These are phyloP conservation scores for Funneliformis caledonium DNA, from an alignment of 371 early-diverging fungal species.

Conservation along the genomic window DNA sequence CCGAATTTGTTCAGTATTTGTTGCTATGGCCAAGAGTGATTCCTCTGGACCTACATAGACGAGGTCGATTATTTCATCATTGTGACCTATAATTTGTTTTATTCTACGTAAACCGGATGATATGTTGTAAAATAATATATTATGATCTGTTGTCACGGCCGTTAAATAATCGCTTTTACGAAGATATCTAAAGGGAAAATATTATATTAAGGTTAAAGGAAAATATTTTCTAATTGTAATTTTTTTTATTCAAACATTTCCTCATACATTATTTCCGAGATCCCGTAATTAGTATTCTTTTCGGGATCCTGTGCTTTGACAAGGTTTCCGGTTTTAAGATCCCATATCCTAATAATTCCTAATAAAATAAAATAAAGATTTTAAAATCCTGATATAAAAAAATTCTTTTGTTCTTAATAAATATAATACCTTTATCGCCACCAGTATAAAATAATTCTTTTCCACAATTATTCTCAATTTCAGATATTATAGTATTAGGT, in stretches of 20 bases:
- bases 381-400: background rate
- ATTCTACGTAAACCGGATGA: conserved; percentile 57
- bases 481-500: conserved; percentile 45
- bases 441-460: conserved; percentile 77
- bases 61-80: conserved; percentile 93
- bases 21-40: conserved; percentile 82
- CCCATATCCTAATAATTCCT: conserved; percentile 76
- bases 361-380: background rate
- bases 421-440: conserved; percentile 72
- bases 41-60: conserved; percentile 75
- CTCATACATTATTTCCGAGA: conserved; percentile 65
- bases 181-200: conserved; percentile 52
- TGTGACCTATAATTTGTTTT: conserved; percentile 92
- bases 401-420: background rate
- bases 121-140: conserved; percentile 78
- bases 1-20: conserved; percentile 90
- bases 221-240: background rate
- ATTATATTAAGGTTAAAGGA: conserved; percentile 25
- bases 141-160: conserved; percentile 88
- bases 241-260: background rate
- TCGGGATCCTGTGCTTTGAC: conserved; percentile 64
- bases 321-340: conserved; percentile 64
- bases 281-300: conserved; percentile 66
- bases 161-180: conserved; percentile 57
- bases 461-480: conserved; percentile 50